phyloP scores from a whole-genome alignment of 1,284 basidiomycete species.

The Stygiomarasmius scandens region DNA sequence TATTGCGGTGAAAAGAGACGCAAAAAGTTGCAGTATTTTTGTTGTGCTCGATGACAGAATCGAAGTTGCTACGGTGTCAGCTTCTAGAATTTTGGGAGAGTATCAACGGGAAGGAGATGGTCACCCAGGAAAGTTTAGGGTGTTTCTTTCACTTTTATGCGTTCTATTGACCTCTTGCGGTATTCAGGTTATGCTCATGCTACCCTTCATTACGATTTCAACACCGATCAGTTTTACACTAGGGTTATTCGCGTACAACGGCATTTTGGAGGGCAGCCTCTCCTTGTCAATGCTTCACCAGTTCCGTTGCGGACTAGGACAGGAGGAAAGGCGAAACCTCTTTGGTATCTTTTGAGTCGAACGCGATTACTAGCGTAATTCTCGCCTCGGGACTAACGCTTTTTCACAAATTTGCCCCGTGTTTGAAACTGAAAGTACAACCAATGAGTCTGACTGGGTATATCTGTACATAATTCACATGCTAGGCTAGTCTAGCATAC shows the following conservation, averaged over 20 bases:
- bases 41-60: neutral
- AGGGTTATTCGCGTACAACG: neutral
- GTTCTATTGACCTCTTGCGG: no score
- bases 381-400: no score
- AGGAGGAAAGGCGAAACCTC: neutral
- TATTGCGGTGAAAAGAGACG: neutral
- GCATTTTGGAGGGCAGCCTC: neutral
- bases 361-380: no score
- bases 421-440: no score
- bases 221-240: neutral
- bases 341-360: neutral
- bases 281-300: neutral
- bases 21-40: neutral
- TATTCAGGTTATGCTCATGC: neutral
- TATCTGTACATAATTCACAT: no score
- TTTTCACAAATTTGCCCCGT: no score
- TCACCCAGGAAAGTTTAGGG: neutral
- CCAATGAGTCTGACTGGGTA: no score
- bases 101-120: neutral
- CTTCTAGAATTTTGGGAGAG: neutral
- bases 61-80: neutral
- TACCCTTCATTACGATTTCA: neutral
- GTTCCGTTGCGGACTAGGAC: neutral
- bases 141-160: neutral
- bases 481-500: slow-evolving; percentile 48